Evolutionary conservation across 306 rosid genomes (phyloP).

Genomic region (Ammopiptanthus mongolicus): DNA sequence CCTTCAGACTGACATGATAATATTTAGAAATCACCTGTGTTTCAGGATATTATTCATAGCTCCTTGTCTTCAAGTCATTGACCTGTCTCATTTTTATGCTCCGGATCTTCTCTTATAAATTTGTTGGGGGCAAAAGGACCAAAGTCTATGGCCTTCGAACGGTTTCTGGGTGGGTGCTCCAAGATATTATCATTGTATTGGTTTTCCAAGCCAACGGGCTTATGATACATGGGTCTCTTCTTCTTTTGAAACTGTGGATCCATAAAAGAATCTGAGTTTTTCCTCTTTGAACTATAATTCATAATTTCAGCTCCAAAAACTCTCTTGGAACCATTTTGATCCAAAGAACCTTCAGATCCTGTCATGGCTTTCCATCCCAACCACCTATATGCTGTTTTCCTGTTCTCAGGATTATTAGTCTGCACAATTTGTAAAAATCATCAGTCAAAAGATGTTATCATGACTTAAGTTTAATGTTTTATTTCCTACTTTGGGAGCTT

Average conservation of each 20-base stretch:
- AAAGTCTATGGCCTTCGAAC: slow-evolving; percentile 44
- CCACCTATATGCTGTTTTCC: slow-evolving; percentile 65
- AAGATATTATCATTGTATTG: slow-evolving; percentile 1
- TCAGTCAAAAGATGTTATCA: background rate
- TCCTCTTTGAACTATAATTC: slow-evolving; percentile 40
- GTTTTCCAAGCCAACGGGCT: slow-evolving; percentile 9
- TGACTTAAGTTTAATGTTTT: background rate
- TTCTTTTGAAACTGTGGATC: background rate
- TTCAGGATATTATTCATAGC: slow-evolving; percentile 33
- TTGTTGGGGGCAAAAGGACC: slow-evolving; percentile 55
- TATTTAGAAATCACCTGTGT: slow-evolving; percentile 36
- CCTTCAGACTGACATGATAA: background rate
- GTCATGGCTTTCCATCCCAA: slow-evolving; percentile 31
- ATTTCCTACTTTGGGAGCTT: background rate
- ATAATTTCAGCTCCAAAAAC: slow-evolving; percentile 50
- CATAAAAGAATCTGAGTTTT: background rate
- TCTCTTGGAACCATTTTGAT: slow-evolving; percentile 27
- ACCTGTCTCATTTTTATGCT: slow-evolving; percentile 11
- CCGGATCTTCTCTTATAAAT: slow-evolving; percentile 13
- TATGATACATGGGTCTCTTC: background rate
- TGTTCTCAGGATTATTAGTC: slow-evolving; percentile 37
- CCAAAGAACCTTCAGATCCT: slow-evolving; percentile 15
- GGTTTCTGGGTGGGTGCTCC: slow-evolving; percentile 17
- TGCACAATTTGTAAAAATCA: slow-evolving; percentile 8
- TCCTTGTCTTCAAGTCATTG: slow-evolving; percentile 27